These are phyloP conservation scores for Debaryomyces nepalensis DNA, from an alignment of 1,139 yeast species.

Conservation along the genomic window DNA sequence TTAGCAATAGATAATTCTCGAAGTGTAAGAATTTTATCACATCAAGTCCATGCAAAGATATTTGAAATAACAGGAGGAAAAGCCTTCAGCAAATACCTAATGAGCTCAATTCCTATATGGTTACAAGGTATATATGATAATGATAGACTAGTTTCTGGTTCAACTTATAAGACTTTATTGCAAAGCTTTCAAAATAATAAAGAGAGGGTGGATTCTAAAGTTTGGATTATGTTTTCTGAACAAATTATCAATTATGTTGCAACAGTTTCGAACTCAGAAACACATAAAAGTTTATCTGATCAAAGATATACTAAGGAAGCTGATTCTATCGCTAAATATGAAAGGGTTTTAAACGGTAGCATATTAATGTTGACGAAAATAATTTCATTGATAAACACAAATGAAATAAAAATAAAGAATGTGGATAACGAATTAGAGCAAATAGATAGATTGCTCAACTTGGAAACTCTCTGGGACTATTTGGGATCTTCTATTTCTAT, in stretches of 20 bases:
- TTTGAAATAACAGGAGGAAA: conserved; percentile 62
- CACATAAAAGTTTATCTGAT: conserved; percentile 70
- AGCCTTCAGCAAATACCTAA: conserved; percentile 62
- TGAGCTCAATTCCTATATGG: conserved; percentile 75
- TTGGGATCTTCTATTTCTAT: conserved; percentile 31
- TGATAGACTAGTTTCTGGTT: conserved; percentile 61
- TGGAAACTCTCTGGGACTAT: conserved; percentile 51
- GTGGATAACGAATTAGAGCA: conserved; percentile 15
- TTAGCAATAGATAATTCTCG: conserved; percentile 73
- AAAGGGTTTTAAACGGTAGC: conserved; percentile 59
- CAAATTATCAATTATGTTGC: conserved; percentile 60
- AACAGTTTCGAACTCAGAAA: conserved; percentile 59
- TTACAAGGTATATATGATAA: conserved; percentile 70
- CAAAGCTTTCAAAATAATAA: conserved; percentile 60
- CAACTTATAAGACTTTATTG: conserved; percentile 53
- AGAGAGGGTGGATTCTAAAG: conserved; percentile 55
- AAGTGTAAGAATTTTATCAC: conserved; percentile 62
- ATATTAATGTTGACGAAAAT: conserved; percentile 55
- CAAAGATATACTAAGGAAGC: conserved; percentile 70
- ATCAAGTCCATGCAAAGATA: conserved; percentile 61
- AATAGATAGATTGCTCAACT: conserved; percentile 38
- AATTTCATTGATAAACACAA: conserved; percentile 26
- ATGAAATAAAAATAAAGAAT: conserved; percentile 14
- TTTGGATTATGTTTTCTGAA: conserved; percentile 63
- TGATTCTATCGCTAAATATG: conserved; percentile 70